phyloP scores from a whole-genome alignment of 164 flowering plant species.

The Vitis riparia region DNA sequence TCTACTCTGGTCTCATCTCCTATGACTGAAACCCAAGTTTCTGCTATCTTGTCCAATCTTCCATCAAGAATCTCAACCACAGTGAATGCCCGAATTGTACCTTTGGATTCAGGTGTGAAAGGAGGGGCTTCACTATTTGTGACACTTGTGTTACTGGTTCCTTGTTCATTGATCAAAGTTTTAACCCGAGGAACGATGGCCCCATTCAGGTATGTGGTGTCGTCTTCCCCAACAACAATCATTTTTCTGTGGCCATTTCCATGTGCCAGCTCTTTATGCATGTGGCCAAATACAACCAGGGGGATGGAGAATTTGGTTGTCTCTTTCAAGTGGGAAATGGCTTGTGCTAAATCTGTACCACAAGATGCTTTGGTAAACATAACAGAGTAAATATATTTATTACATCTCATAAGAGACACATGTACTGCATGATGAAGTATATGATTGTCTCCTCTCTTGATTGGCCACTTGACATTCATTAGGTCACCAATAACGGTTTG shows the following conservation, averaged over 20 bases:
- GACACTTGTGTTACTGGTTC: slow-evolving; percentile 14
- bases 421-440: slow-evolving; percentile 1
- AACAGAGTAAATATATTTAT: not conserved
- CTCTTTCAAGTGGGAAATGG: slow-evolving; percentile 58
- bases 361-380: slow-evolving; percentile 2
- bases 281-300: slow-evolving; percentile 87
- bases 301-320: slow-evolving; percentile 42
- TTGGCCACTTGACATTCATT: not conserved
- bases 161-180: slow-evolving; percentile 21
- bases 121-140: slow-evolving; percentile 4
- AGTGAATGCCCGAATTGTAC: slow-evolving; percentile 69
- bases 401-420: slow-evolving; percentile 2
- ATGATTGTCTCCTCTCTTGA: not conserved
- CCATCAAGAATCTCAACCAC: slow-evolving; percentile 60
- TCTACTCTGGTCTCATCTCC: slow-evolving; percentile 42
- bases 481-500: not conserved
- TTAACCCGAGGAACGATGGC: slow-evolving; percentile 83
- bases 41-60: slow-evolving; percentile 51
- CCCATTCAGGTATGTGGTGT: slow-evolving; percentile 69
- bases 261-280: slow-evolving; percentile 80
- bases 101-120: slow-evolving; percentile 11
- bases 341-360: slow-evolving; percentile 73
- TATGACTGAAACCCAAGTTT: slow-evolving; percentile 78
- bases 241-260: slow-evolving; percentile 66
- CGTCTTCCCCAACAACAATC: slow-evolving; percentile 58